Percentiles rank a stretch among this genome's conserved stretches.
These are phyloP conservation scores for Basidioascus undulatus DNA, from an alignment of 768 basidiomycete genomes.

Conservation along the genomic window DNA sequence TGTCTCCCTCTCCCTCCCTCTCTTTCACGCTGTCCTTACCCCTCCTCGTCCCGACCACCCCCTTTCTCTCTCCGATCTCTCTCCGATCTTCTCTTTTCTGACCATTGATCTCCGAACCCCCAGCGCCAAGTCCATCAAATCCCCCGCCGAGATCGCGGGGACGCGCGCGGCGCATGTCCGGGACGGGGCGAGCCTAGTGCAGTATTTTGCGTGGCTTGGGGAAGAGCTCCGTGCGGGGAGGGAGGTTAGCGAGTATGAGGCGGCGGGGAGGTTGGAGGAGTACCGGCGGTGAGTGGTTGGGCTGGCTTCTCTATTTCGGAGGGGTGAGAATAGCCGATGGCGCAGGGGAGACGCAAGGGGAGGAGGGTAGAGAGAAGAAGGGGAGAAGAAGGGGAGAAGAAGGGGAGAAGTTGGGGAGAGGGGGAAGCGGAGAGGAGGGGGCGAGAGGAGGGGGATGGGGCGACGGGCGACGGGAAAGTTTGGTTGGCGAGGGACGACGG, in stretches of 20 bases:
- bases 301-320: neutral
- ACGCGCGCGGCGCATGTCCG: conserved; percentile 72
- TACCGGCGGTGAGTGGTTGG: conserved; percentile 42
- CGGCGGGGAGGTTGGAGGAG: conserved; percentile 48
- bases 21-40: too few species aligned
- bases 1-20: too few species aligned
- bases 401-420: too few species aligned
- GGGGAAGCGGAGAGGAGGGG: too few species aligned
- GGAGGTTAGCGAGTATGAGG: conserved; percentile 50
- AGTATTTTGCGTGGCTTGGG: conserved; percentile 87
- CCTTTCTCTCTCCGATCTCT: conserved; percentile 15
- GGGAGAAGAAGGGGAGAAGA: too few species aligned
- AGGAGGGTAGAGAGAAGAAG: too few species aligned
- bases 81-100: neutral
- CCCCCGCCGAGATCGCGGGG: conserved; percentile 55
- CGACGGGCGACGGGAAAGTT: too few species aligned
- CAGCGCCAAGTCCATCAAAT: conserved; percentile 61
- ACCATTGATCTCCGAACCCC: too few species aligned
- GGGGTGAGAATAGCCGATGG: too few species aligned
- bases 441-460: too few species aligned
- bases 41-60: conserved; percentile 17
- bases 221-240: conserved; percentile 41
- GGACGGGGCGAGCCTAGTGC: conserved; percentile 56
- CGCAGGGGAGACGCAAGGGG: too few species aligned
- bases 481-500: too few species aligned